Conservation (phyloP, 2,329 filamentous ascomycete genomes). For the Verticillium alfalfae region DNA sequence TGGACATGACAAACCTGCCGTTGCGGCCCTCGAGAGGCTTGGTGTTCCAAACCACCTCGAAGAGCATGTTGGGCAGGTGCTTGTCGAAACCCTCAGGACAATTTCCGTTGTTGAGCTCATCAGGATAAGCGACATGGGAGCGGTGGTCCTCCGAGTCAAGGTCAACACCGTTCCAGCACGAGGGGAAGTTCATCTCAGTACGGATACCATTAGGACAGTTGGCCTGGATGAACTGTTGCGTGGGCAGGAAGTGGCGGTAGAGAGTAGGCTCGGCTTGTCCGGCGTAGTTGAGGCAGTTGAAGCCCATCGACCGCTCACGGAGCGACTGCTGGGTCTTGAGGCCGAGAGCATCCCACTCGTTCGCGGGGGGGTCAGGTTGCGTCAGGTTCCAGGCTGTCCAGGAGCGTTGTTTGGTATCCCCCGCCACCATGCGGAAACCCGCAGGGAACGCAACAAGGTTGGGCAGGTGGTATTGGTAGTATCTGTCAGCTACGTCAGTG, state of each 20-base stretch:
- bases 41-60: constrained; percentile 80
- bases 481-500: constrained; percentile 40
- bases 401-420: constrained; percentile 60
- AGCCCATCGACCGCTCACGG: constrained; percentile 76
- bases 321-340: constrained; percentile 64
- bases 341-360: constrained; percentile 59
- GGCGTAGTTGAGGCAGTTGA: constrained; percentile 89
- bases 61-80: constrained; percentile 72
- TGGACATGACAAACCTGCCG: constrained; percentile 70
- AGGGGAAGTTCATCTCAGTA: constrained; percentile 81
- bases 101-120: constrained; percentile 66
- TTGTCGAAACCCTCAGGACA: constrained; percentile 67
- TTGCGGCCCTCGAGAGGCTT: constrained; percentile 53
- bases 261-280: constrained; percentile 64
- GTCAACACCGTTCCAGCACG: constrained; percentile 78
- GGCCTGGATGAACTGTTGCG: constrained; percentile 72
- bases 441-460: constrained; percentile 68
- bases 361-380: constrained; percentile 60
- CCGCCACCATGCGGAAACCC: constrained; percentile 78
- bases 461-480: constrained; percentile 73
- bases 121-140: constrained; percentile 72
- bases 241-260: constrained; percentile 75
- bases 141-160: constrained; percentile 49
- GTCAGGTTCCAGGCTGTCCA: constrained; percentile 66
- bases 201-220: constrained; percentile 80